Conservation (phyloP, 2,329 filamentous ascomycete species). For the Dactylellina haptotyla region DNA sequence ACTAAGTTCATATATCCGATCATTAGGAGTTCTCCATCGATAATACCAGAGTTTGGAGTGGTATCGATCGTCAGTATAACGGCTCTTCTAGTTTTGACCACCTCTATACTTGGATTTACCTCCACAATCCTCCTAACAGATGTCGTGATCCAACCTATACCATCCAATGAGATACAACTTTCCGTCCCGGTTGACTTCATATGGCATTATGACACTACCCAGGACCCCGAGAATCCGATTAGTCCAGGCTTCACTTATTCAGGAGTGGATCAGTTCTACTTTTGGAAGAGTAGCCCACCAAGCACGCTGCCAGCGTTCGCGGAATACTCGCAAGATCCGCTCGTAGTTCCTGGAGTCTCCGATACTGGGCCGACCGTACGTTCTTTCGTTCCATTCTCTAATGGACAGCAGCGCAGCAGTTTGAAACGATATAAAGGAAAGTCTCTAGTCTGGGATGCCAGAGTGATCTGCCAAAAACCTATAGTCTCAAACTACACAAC, state of each 20-base stretch:
- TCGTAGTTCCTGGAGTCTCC: background rate
- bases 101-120: too few relatives aligned
- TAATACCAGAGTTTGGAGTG: too few relatives aligned
- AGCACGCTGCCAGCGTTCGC: constrained; percentile 3
- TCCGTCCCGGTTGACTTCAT: constrained; percentile 3
- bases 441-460: constrained; percentile 26
- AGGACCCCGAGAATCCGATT: background rate
- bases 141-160: constrained; percentile 18
- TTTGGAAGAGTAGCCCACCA: background rate
- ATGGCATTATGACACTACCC: background rate
- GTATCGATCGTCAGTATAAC: too few relatives aligned
- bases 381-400: constrained; percentile 17
- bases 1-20: too few relatives aligned
- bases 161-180: background rate
- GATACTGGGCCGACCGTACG: constrained; percentile 30
- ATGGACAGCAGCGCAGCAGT: constrained; percentile 10
- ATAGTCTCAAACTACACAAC: background rate
- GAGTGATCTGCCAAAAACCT: constrained; percentile 34
- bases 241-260: background rate
- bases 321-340: constrained; percentile 3
- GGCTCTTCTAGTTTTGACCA: too few relatives aligned
- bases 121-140: too few relatives aligned
- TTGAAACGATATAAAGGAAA: constrained; percentile 15
- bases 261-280: too few relatives aligned
- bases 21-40: too few relatives aligned